A percentile compares a stretch with the other conserved stretches of the same genome.
Evolutionary conservation across 2,329 filamentous ascomycete species (phyloP).

Genomic region (Trichoderma citrinoviride): DNA sequence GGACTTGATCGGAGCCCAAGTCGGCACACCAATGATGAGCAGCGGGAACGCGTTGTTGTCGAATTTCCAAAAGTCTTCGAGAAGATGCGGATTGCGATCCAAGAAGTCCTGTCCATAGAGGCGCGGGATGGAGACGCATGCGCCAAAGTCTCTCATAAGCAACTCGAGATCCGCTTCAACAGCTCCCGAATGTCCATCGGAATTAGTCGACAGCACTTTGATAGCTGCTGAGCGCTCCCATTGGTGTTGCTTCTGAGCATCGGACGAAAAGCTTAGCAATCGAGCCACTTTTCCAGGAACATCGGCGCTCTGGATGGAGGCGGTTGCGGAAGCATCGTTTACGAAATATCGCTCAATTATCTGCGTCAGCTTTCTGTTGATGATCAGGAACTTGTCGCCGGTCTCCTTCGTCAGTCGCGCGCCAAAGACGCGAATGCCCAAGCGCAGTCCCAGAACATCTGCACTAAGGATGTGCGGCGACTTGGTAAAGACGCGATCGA

Average conservation of each 20-base stretch:
- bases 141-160: constrained; percentile 26
- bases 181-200: not conserved
- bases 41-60: constrained; percentile 27
- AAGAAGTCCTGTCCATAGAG: constrained; percentile 28
- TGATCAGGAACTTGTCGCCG: not conserved
- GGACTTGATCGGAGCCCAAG: constrained; percentile 25
- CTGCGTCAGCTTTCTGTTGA: constrained; percentile 19
- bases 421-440: constrained; percentile 25
- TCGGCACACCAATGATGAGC: constrained; percentile 26
- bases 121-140: constrained; percentile 27
- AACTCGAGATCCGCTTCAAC: constrained; percentile 15
- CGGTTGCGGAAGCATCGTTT: constrained; percentile 26
- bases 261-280: constrained; percentile 24
- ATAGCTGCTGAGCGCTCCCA: constrained; percentile 27
- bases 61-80: constrained; percentile 28
- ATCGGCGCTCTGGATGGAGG: constrained; percentile 23
- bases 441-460: constrained; percentile 21
- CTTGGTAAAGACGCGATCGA: constrained; percentile 25
- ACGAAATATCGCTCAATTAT: constrained; percentile 26
- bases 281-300: constrained; percentile 22
- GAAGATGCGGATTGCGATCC: constrained; percentile 18
- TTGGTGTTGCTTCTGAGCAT: constrained; percentile 13
- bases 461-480: constrained; percentile 21
- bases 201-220: not conserved
- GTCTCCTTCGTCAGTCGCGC: constrained; percentile 4